Evolutionary conservation across 2,329 filamentous ascomycete genomes (phyloP).

Genomic region (Dactylellina drechsleri): DNA sequence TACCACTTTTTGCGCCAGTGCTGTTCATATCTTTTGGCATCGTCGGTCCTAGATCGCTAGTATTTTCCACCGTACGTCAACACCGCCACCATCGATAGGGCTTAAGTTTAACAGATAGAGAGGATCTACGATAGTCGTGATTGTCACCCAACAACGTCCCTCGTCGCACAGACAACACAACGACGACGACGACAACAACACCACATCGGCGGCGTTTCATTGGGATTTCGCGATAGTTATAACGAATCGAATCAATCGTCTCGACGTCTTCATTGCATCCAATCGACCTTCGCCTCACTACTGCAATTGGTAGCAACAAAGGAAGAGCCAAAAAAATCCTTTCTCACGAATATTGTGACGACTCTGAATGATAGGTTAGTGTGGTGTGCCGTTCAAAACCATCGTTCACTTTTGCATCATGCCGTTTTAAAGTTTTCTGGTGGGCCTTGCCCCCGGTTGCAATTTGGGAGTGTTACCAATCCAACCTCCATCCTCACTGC

Average conservation of each 20-base stretch:
- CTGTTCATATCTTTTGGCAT: too few relatives aligned
- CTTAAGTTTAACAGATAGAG: too few relatives aligned
- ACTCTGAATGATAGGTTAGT: neutral
- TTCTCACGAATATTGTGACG: too few relatives aligned
- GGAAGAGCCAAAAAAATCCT: neutral
- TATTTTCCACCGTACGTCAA: neutral
- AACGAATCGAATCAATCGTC: neutral
- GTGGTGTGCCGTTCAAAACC: conserved; percentile 3
- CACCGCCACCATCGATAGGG: neutral
- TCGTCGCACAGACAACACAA: conserved; percentile 46
- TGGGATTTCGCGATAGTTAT: neutral
- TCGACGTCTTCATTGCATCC: too few relatives aligned
- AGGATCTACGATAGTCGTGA: conserved; percentile 34
- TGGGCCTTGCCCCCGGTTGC: conserved; percentile 26
- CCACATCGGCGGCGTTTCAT: too few relatives aligned
- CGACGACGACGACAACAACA: neutral
- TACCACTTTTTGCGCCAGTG: too few relatives aligned
- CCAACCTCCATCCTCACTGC: conserved; percentile 24
- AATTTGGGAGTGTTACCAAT: conserved; percentile 33
- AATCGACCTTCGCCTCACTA: too few relatives aligned
- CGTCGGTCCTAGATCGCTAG: too few relatives aligned
- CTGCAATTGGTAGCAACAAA: too few relatives aligned
- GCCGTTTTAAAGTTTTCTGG: conserved; percentile 18
- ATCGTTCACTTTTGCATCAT: conserved; percentile 11
- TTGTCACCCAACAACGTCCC: conserved; percentile 37